Base-by-base conservation (phyloP, 208 protist genomes). In the Trypanosoma mega region DNA sequence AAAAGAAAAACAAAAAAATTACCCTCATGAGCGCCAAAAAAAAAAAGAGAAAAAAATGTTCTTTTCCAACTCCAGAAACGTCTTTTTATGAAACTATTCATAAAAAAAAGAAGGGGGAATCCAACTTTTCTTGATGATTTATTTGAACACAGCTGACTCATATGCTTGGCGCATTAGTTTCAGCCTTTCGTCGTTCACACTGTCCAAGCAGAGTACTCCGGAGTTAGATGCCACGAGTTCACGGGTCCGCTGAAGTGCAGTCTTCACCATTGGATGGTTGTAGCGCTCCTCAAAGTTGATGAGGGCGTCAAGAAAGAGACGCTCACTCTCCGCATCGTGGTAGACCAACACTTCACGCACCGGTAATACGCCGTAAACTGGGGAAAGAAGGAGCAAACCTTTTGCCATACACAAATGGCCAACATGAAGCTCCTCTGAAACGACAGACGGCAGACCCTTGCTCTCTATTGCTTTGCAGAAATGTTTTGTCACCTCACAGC, bases 281-380 rank as follows among this genome's bases (percentile, higher is more conserved):
- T 12, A 6, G 34, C 12, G 34, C 34, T 6, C 34, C 34, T 39
- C 34, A 6, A 12, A 6, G 8, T 39, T 12, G 34, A 33, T 18
- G 79, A 44, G 5, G 23, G 46, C 27, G 18, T 37, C 33, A 83
- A 33, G 20, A 39, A 41, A 16, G n/a, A n/a, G n/a, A n/a, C n/a
- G n/a, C n/a, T 20, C 34, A 34, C 62, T 63, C 4, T 60, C 4
- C 11, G 64, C 43, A 48, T 55, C 63, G 8, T 62, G 51, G 18
- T 76, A 70, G 24, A 44, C 39, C 36, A 78, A 44, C 7, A 47
- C 16, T 23, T 59, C 77, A 23, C 44, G 27, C 4, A 92, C 75
- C 1, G 87, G 87, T 43, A 94, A 63, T 30, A 87, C 76, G 1
- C 80, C 84, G 4, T 73, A 74, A 52, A 81, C 92, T n/a, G 87